Conservation (phyloP, 2,329 filamentous ascomycete genomes). For the Dendryphion nanum region DNA sequence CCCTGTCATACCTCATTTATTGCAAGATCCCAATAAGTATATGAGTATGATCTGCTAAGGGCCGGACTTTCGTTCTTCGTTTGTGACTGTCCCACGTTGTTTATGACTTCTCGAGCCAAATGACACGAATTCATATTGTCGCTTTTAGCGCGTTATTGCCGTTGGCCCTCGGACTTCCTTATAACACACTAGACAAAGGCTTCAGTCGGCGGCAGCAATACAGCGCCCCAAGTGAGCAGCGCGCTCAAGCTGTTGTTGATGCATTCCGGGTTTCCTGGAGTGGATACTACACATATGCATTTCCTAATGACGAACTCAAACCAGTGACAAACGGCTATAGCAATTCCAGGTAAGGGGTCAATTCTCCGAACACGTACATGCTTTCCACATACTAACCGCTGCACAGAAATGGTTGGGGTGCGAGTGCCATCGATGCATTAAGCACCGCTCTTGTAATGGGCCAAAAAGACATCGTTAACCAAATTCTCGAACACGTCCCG, state of each 20-base stretch:
- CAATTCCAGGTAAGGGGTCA: constrained; percentile 72
- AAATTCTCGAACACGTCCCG: constrained; percentile 70
- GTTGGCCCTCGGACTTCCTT: constrained; percentile 13
- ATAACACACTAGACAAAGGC: too few relatives aligned
- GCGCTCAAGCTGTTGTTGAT: constrained; percentile 34
- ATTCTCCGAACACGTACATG: constrained; percentile 3
- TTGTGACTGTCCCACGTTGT: too few relatives aligned
- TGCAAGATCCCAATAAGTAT: background rate
- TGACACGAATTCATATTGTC: background rate
- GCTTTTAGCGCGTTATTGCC: constrained; percentile 11
- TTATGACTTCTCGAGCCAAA: background rate
- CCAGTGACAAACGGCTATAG: constrained; percentile 64
- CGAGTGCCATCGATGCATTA: constrained; percentile 76
- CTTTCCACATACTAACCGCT: constrained; percentile 4
- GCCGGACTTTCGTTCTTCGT: background rate
- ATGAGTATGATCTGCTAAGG: background rate
- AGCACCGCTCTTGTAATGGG: constrained; percentile 78
- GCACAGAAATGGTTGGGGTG: constrained; percentile 77
- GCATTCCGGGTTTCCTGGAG: constrained; percentile 35
- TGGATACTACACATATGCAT: constrained; percentile 68
- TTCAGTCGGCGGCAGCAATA: too few relatives aligned
- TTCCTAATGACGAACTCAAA: constrained; percentile 72
- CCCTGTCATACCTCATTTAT: background rate
- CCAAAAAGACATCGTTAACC: constrained; percentile 63
- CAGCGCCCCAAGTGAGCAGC: too few relatives aligned